These are phyloP conservation scores for Boletus rubropictus DNA, from an alignment of 768 basidiomycete species.

Conservation along the genomic window DNA sequence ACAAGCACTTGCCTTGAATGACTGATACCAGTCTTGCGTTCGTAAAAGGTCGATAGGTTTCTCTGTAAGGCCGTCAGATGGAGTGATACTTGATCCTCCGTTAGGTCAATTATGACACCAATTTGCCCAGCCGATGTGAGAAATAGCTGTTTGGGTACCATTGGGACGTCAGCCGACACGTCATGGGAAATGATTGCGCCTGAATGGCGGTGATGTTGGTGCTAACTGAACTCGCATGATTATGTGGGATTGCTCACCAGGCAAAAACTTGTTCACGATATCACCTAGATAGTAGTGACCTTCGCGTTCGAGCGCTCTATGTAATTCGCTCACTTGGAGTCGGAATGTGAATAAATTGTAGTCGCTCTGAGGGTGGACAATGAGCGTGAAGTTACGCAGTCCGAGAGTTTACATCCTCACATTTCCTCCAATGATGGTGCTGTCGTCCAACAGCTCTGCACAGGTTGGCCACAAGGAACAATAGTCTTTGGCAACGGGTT, in stretches of 20 bases:
- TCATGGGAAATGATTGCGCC: conserved; percentile 52
- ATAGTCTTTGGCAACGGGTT: conserved; percentile 66
- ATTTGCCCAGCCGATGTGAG: conserved; percentile 78
- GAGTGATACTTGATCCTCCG: conserved; percentile 43
- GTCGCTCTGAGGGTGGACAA: conserved; percentile 43
- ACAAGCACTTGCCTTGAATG: conserved; percentile 51
- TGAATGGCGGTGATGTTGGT: conserved; percentile 3
- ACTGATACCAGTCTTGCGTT: conserved; percentile 48
- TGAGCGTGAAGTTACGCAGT: conserved; percentile 7
- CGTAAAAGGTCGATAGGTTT: conserved; percentile 56
- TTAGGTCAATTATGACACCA: conserved; percentile 61
- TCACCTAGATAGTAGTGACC: conserved; percentile 76
- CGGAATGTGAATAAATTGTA: conserved; percentile 64
- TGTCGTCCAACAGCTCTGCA: conserved; percentile 51
- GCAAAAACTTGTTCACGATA: conserved; percentile 67
- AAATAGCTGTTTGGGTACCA: conserved; percentile 61
- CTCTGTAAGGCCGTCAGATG: conserved; percentile 67
- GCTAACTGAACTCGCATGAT: background rate
- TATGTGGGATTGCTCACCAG: conserved; percentile 39
- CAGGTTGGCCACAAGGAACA: conserved; percentile 68
- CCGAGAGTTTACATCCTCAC: conserved; percentile 39
- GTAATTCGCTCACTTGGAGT: conserved; percentile 39
- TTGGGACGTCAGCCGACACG: conserved; percentile 33
- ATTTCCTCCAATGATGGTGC: conserved; percentile 66
- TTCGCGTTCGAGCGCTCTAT: conserved; percentile 49